Evolutionary conservation across 306 rosid genomes (phyloP).

Genomic region (Oemleria cerasiformis): DNA sequence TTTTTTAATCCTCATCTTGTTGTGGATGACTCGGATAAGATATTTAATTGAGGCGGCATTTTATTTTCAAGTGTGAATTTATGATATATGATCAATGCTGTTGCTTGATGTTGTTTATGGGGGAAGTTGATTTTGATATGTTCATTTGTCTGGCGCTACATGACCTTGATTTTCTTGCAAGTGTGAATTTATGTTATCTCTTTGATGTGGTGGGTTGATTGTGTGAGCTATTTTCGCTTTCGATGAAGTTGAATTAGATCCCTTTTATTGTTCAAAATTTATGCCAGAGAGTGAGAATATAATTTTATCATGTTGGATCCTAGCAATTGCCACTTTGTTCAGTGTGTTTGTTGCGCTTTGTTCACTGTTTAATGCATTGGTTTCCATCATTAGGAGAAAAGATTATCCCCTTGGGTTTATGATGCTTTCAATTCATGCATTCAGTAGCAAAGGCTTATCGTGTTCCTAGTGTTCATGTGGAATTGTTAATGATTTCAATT

Average conservation of each 20-base stretch:
- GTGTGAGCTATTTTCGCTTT: not conserved
- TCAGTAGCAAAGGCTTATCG: not conserved
- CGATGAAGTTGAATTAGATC: not conserved
- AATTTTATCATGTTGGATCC: not conserved
- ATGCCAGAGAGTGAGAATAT: not conserved
- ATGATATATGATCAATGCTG: not conserved
- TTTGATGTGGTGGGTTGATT: not conserved
- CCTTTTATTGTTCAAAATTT: not conserved
- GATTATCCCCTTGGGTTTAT: not conserved
- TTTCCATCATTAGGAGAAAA: not conserved
- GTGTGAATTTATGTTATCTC: not conserved
- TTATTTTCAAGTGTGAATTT: slow-evolving; percentile 7
- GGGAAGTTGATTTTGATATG: not conserved
- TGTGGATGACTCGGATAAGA: slow-evolving; percentile 15
- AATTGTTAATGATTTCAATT: not conserved
- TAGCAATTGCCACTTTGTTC: not conserved
- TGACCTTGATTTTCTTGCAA: not conserved
- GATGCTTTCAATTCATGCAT: not conserved
- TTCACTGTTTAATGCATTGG: not conserved
- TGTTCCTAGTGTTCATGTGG: too few species aligned
- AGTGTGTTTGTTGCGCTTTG: not conserved
- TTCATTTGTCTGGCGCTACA: not conserved
- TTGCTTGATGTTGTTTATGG: not conserved
- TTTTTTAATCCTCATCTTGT: slow-evolving; percentile 7
- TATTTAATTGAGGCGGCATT: slow-evolving; percentile 8